phyloP scores from a whole-genome alignment of 495 filamentous ascomycete species.

The Lasiosphaeria ovina region DNA sequence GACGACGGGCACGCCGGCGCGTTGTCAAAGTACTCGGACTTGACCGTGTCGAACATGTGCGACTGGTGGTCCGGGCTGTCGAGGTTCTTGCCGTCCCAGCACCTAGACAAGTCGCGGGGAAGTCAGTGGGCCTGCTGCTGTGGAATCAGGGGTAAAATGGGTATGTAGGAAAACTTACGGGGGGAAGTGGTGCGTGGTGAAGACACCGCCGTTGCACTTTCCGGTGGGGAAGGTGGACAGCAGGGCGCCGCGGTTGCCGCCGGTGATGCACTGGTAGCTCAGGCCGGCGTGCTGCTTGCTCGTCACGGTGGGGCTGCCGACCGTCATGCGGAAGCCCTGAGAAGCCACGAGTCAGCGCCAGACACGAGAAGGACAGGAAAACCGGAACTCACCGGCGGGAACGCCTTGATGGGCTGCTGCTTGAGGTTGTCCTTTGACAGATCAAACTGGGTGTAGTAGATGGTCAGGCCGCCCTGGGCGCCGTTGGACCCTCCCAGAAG shows the following conservation, averaged over 20 bases:
- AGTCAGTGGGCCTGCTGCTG: neutral
- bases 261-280: constrained; percentile 43
- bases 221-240: constrained; percentile 43
- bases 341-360: neutral
- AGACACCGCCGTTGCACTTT: constrained; percentile 47
- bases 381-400: constrained; percentile 34
- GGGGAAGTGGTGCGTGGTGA: constrained; percentile 51
- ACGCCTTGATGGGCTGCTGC: constrained; percentile 39
- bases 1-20: constrained; percentile 46
- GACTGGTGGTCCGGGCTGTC: constrained; percentile 55
- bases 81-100: constrained; percentile 58
- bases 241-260: constrained; percentile 34
- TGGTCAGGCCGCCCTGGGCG: constrained; percentile 41
- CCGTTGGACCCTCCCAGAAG: constrained; percentile 20
- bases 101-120: constrained; percentile 21
- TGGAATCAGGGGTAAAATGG: neutral
- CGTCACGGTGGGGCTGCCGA: constrained; percentile 40
- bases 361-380: neutral
- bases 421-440: constrained; percentile 28
- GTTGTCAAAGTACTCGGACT: constrained; percentile 32
- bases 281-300: constrained; percentile 39
- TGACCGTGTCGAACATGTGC: constrained; percentile 47
- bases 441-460: constrained; percentile 42
- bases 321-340: constrained; percentile 54
- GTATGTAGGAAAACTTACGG: constrained; percentile 19